Evolutionary conservation across 352 stramenopile genomes (phyloP).

Genomic region (Phytopythium vexans): DNA sequence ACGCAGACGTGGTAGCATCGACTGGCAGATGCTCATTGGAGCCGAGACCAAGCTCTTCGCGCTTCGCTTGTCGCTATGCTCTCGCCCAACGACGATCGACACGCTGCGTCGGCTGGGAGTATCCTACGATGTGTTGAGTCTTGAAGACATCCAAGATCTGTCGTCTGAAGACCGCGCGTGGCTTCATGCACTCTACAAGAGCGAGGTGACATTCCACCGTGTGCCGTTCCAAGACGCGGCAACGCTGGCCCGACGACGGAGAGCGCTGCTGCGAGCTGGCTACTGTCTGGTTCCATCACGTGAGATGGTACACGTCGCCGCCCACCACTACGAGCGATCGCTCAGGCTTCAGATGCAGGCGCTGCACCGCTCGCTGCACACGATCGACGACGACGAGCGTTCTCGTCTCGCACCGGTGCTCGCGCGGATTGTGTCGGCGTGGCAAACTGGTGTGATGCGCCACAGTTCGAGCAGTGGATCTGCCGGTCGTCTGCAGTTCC

Average conservation of each 20-base stretch:
- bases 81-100: constrained; percentile 1
- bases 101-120: constrained; percentile 11
- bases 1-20: constrained; percentile 1
- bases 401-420: constrained; percentile 1
- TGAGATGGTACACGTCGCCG: constrained; percentile 31
- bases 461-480: constrained; percentile 36
- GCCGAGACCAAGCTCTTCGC: constrained; percentile 44
- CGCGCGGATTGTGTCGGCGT: neutral
- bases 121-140: too few species aligned
- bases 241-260: constrained; percentile 33
- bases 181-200: neutral
- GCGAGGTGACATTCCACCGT: constrained; percentile 19
- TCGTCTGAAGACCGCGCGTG: neutral
- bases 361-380: constrained; percentile 33
- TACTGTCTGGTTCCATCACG: constrained; percentile 37
- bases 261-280: constrained; percentile 41
- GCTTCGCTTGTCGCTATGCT: constrained; percentile 13
- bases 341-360: constrained; percentile 35
- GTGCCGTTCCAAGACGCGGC: constrained; percentile 50
- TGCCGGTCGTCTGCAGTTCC: constrained; percentile 29
- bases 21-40: constrained; percentile 54
- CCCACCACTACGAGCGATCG: constrained; percentile 33
- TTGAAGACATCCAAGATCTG: too few species aligned
- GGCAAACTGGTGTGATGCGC: constrained; percentile 18
- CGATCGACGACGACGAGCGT: neutral